Conservation (phyloP, 257 asterid species). For the Solanum lignicaule region DNA sequence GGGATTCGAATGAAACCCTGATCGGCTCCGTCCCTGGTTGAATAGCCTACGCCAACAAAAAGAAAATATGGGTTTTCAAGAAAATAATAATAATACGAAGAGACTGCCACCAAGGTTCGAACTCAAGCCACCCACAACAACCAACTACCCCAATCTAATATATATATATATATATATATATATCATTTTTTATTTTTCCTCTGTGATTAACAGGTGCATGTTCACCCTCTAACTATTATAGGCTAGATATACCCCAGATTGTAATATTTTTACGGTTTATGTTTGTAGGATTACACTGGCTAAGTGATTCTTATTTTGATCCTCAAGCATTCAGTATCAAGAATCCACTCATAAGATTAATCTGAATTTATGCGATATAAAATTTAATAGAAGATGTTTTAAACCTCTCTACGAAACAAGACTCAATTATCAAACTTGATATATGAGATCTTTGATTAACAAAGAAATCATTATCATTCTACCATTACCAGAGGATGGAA, state of each 20-base stretch:
- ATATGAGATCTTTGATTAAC: neutral
- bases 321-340: neutral
- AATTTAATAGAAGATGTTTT: neutral
- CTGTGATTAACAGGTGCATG: neutral
- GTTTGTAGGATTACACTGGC: too few species aligned
- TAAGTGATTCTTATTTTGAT: neutral
- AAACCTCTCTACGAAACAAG: neutral
- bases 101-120: too few species aligned
- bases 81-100: too few species aligned
- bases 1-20: too few species aligned
- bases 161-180: too few species aligned
- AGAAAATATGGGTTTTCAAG: too few species aligned
- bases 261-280: too few species aligned
- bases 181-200: too few species aligned
- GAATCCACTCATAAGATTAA: neutral
- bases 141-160: neutral
- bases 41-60: too few species aligned
- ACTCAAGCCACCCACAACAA: neutral
- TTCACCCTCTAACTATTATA: too few species aligned
- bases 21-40: too few species aligned
- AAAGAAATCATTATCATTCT: neutral
- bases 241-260: neutral
- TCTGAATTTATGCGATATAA: neutral
- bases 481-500: neutral
- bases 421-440: neutral